Conservation (phyloP, 2,329 filamentous ascomycete genomes). For the Aspergillus hiratsukae region DNA sequence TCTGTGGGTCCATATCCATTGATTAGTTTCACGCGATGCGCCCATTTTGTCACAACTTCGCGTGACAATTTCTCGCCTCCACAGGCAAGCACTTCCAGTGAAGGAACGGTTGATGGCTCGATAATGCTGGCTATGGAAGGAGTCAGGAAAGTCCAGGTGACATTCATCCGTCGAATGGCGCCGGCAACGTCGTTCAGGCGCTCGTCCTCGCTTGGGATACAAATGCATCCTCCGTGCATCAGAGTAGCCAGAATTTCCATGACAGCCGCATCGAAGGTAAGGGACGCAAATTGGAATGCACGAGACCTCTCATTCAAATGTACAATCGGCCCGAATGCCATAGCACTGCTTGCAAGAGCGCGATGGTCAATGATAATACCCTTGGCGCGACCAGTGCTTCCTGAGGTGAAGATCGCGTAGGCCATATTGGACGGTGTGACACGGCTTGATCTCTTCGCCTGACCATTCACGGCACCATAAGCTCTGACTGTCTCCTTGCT, state of each 20-base stretch:
- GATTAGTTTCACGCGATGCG: slow-evolving; percentile 35
- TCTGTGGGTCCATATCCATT: slow-evolving; percentile 39
- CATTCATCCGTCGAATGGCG: slow-evolving; percentile 46
- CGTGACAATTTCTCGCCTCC: slow-evolving; percentile 63
- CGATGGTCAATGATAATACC: slow-evolving; percentile 35
- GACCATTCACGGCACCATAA: slow-evolving; percentile 17
- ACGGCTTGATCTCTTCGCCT: not conserved
- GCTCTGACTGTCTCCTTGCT: slow-evolving; percentile 29
- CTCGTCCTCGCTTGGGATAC: slow-evolving; percentile 44
- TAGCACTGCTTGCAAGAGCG: slow-evolving; percentile 29
- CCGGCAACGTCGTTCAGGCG: slow-evolving; percentile 46
- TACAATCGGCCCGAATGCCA: slow-evolving; percentile 26
- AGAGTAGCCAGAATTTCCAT: slow-evolving; percentile 36
- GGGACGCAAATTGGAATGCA: slow-evolving; percentile 43
- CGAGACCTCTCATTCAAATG: slow-evolving; percentile 22
- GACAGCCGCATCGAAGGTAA: slow-evolving; percentile 44
- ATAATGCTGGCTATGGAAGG: slow-evolving; percentile 42
- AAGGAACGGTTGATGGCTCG: slow-evolving; percentile 36
- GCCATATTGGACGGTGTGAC: slow-evolving; percentile 26
- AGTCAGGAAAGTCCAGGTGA: slow-evolving; percentile 45
- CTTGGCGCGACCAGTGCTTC: slow-evolving; percentile 35
- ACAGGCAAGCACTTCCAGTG: slow-evolving; percentile 40
- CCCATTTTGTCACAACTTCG: slow-evolving; percentile 68
- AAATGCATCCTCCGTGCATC: slow-evolving; percentile 44
- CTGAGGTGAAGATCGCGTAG: slow-evolving; percentile 36